phyloP scores from a whole-genome alignment of 2,329 filamentous ascomycete species.

The Apiospora arundinis region DNA sequence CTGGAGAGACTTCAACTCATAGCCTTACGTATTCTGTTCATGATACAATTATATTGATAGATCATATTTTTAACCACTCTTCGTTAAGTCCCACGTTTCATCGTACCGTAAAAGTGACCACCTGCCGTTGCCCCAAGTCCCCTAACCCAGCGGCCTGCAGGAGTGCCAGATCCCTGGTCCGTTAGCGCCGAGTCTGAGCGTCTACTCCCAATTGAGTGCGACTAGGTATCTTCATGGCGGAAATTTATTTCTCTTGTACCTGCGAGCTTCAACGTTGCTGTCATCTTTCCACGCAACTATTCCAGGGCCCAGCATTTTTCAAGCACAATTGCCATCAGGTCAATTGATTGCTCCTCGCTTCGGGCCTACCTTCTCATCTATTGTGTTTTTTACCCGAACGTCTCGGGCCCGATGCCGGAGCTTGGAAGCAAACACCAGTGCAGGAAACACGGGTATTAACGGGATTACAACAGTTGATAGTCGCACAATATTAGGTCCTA shows the following conservation, averaged over 20 bases:
- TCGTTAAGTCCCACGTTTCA: not conserved
- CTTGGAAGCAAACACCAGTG: not conserved
- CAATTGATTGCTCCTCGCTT: not conserved
- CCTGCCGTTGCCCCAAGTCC: slow-evolving; percentile 13
- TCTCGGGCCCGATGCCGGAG: not conserved
- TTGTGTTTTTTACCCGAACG: not conserved
- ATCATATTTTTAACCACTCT: not conserved
- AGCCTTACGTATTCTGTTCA: too few species aligned
- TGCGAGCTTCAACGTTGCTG: not conserved
- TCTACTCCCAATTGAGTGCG: too few species aligned
- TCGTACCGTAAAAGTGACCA: not conserved
- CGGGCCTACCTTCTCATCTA: not conserved
- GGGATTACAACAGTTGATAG: not conserved
- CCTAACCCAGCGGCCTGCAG: slow-evolving; percentile 30
- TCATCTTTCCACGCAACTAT: not conserved
- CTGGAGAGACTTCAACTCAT: too few species aligned
- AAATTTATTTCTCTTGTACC: not conserved
- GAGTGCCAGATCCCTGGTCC: not conserved
- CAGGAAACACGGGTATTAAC: slow-evolving; percentile 5
- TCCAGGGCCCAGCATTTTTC: not conserved
- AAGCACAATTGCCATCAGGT: not conserved
- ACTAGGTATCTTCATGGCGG: not conserved
- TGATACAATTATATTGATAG: not conserved
- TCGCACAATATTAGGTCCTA: not conserved
- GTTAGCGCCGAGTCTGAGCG: slow-evolving; percentile 24